phyloP scores from a whole-genome alignment of 2,329 filamentous ascomycete species.

The Magnaporthales sp. region DNA sequence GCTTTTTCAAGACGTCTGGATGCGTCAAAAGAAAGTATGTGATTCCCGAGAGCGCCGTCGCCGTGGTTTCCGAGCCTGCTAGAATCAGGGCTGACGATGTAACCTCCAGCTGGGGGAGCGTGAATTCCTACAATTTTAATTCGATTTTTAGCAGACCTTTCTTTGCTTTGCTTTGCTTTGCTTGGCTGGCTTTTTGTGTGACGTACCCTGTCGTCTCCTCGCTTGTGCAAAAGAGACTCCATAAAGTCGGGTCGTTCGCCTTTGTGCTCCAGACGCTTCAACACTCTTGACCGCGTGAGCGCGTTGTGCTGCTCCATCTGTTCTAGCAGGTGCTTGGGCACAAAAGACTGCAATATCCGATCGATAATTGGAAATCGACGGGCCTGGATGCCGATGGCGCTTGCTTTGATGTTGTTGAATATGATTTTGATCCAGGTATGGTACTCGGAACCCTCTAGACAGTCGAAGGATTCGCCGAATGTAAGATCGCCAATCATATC shows the following conservation, averaged over 20 bases:
- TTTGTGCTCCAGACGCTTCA: no score
- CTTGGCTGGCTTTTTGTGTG: no score
- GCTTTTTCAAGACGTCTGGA: slow-evolving; percentile 17
- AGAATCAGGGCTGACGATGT: slow-evolving; percentile 9
- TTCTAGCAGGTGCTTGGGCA: no score
- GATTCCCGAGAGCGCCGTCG: slow-evolving; percentile 25
- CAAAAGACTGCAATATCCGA: no score
- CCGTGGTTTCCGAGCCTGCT: slow-evolving; percentile 30
- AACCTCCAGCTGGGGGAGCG: not conserved
- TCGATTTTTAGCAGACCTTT: no score
- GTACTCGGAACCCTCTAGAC: slow-evolving; percentile 9
- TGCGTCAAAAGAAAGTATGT: slow-evolving; percentile 19
- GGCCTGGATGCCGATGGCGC: not conserved
- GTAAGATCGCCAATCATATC: slow-evolving; percentile 13
- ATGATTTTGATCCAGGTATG: slow-evolving; percentile 15
- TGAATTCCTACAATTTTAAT: not conserved
- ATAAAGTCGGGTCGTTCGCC: no score
- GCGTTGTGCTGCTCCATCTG: no score
- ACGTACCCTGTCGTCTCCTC: no score
- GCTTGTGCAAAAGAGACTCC: no score
- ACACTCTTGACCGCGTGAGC: no score
- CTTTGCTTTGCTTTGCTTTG: no score
- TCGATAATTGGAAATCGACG: no score
- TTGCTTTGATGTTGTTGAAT: not conserved
- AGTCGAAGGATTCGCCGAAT: slow-evolving; percentile 12